Evolutionary conservation across 306 rosid genomes (phyloP).

Genomic region (Trifolium subterraneum): DNA sequence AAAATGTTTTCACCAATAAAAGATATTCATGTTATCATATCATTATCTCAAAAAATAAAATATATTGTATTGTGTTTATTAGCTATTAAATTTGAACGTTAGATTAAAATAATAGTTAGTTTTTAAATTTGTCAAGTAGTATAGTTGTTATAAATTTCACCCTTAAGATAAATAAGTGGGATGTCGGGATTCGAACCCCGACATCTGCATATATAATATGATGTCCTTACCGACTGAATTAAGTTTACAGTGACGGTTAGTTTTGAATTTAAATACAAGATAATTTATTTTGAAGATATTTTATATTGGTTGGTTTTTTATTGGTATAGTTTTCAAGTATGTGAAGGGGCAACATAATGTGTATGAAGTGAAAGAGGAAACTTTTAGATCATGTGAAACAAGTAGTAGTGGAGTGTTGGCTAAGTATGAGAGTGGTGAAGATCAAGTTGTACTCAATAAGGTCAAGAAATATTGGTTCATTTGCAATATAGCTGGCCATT

Average conservation of each 20-base stretch:
- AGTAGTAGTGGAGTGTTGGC: conserved; percentile 45
- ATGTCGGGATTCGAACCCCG: too few relatives aligned
- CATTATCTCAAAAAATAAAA: not conserved
- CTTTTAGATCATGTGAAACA: conserved; percentile 43
- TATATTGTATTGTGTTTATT: too few relatives aligned
- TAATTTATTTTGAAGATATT: not conserved
- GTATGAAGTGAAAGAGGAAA: conserved; percentile 45
- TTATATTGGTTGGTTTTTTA: not conserved
- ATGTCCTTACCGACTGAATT: too few relatives aligned
- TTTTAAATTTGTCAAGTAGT: too few relatives aligned
- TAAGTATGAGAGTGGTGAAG: conserved; percentile 51
- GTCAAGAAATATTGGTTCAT: conserved; percentile 49
- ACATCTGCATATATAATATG: too few relatives aligned
- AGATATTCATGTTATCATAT: not conserved
- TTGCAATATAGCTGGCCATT: conserved; percentile 50
- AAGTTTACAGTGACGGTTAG: too few relatives aligned
- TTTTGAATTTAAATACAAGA: not conserved
- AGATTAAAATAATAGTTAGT: too few relatives aligned
- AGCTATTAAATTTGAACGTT: too few relatives aligned
- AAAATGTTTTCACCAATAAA: not conserved
- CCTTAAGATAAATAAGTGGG: too few relatives aligned
- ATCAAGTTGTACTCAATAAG: conserved; percentile 39
- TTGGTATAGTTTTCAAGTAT: conserved; percentile 49
- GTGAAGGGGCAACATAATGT: conserved; percentile 48
- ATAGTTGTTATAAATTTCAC: too few relatives aligned